Conservation (phyloP, 495 filamentous ascomycete species). For the Antarctomyces pellizariae region DNA sequence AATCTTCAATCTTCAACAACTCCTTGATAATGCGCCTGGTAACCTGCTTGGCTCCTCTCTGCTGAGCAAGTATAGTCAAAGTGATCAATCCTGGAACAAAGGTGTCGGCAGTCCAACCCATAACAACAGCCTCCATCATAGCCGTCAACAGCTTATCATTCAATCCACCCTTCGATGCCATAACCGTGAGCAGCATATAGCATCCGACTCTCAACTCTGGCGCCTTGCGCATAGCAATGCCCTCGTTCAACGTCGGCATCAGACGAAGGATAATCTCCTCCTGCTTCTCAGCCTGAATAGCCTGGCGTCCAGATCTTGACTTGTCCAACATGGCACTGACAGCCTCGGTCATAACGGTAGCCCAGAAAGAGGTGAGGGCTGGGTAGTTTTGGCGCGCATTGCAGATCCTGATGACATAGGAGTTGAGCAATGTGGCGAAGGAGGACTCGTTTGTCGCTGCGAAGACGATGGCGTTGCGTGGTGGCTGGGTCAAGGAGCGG, state of each 20-base stretch:
- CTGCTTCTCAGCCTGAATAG: constrained; percentile 44
- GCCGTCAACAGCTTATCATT: constrained; percentile 49
- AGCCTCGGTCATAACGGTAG: constrained; percentile 57
- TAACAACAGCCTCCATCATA: constrained; percentile 67
- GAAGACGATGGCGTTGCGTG: constrained; percentile 57
- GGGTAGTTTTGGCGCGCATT: constrained; percentile 45
- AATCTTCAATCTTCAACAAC: constrained; percentile 35
- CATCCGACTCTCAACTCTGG: constrained; percentile 60
- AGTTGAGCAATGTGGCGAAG: constrained; percentile 48
- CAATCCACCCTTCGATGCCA: constrained; percentile 58
- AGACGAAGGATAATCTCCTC: constrained; percentile 55
- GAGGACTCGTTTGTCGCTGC: constrained; percentile 46
- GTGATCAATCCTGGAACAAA: constrained; percentile 53
- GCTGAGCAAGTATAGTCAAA: constrained; percentile 54
- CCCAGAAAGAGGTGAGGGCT: constrained; percentile 68
- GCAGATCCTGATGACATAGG: constrained; percentile 47
- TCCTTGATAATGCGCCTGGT: constrained; percentile 45
- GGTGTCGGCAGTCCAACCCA: constrained; percentile 50
- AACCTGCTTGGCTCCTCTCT: constrained; percentile 40
- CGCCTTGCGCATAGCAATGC: constrained; percentile 43
- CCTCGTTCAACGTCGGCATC: constrained; percentile 52
- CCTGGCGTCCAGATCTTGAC: constrained; percentile 41
- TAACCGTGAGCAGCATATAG: constrained; percentile 71
- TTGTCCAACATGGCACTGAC: constrained; percentile 56
- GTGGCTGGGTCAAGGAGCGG: constrained; percentile 43